phyloP scores from a whole-genome alignment of 345 rosid species.

The Eutrema japonicum region DNA sequence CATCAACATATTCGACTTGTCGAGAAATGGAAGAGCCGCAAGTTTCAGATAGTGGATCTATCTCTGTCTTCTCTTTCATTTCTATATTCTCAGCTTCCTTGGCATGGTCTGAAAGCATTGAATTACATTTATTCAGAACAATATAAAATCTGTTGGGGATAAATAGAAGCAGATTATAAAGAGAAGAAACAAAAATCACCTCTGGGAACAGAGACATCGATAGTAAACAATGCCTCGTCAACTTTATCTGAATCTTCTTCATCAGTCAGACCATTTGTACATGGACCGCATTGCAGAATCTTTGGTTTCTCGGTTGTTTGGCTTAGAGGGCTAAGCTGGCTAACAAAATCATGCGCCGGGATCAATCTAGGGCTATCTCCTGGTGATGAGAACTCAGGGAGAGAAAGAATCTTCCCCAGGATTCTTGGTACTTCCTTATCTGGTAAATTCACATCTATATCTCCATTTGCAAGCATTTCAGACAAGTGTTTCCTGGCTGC shows the following conservation, averaged over 20 bases:
- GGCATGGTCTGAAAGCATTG: constrained; percentile 42
- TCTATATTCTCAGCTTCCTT: constrained; percentile 44
- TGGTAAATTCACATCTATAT: constrained; percentile 54
- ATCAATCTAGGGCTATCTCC: constrained; percentile 62
- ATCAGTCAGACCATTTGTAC: constrained; percentile 26
- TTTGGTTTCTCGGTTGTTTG: constrained; percentile 37
- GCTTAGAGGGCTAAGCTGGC: constrained; percentile 41
- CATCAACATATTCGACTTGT: constrained; percentile 38
- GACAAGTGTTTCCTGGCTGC: constrained; percentile 96
- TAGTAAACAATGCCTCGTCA: constrained; percentile 43
- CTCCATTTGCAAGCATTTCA: constrained; percentile 72
- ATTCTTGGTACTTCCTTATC: constrained; percentile 59
- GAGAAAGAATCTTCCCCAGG: constrained; percentile 79
- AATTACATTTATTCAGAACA: neutral
- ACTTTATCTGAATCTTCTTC: constrained; percentile 42
- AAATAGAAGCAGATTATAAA: constrained; percentile 12
- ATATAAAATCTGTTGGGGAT: neutral
- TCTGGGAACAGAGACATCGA: constrained; percentile 47
- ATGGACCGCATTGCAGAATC: constrained; percentile 43
- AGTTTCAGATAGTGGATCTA: constrained; percentile 43
- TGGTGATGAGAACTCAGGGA: constrained; percentile 74
- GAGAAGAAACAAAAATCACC: constrained; percentile 50
- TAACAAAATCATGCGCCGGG: constrained; percentile 21
- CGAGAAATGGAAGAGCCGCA: constrained; percentile 34
- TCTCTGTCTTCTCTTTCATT: constrained; percentile 4